Evolutionary conservation across 768 basidiomycete genomes (phyloP), one percentile per base, ranked within the genome.

Genomic region (Infundibulicybe gibba): DNA sequence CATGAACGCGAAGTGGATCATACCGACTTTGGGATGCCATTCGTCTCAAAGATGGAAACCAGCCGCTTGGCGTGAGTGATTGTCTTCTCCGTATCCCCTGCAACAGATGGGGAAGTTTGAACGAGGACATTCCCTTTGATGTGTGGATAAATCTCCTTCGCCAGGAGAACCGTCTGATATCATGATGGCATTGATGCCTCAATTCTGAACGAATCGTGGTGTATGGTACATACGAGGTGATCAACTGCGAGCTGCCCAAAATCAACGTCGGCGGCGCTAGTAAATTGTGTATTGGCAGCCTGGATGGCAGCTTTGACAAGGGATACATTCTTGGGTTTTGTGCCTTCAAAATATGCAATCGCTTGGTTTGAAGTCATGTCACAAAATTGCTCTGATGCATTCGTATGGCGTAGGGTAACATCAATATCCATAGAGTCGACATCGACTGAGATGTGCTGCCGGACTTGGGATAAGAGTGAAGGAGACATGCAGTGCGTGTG

Each of bases 301-400:
- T 52, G 48, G 40, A 70, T 60, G 6, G 73, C 71, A 10, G 58
- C 51, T 15, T 62, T 50, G 40, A 74, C 54, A 15, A 74, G 48
- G 14, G 55, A 46, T 0, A 44, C 53, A 32, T 66, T 61, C 25
- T 69, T 68, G 3, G 66, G 60, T 30, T 60, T 59, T 10, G 47
- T 54, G 5, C 66, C 63, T 41, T 75, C 61, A 31, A 54, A 52
- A 54, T 67, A 62, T 9, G 68, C 69, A 48, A 77, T 69, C 14
- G 69, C 74, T 54, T 76, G 74, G 46, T 77, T 78, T 10, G 74
- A 77, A 25, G 73, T 77, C 74, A 76, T 76, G 54, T 76, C 69
- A 44, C 54, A 58, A 62, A 76, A 76, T 35, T 48, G 49, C 16
- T 52, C 56, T 12, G 42, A 25, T 11, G 40, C 41, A 33, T 45